Evolutionary conservation across 2,329 filamentous ascomycete genomes (phyloP).

Genomic region (Cladosporium oxysporum): DNA sequence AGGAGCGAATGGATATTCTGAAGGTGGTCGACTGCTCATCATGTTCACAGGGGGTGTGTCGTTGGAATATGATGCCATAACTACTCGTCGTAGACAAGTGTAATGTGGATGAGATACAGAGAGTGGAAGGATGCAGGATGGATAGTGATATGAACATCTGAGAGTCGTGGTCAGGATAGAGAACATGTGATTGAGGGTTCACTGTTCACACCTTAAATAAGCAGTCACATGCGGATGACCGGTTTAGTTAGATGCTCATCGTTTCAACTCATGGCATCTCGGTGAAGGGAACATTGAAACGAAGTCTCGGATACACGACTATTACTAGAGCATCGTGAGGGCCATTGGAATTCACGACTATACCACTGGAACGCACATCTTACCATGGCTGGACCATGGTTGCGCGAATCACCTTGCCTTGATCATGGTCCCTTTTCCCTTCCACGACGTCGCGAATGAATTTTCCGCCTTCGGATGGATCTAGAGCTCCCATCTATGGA

Average conservation of each 20-base stretch:
- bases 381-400: constrained; percentile 44
- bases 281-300: neutral
- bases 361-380: neutral
- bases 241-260: neutral
- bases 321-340: neutral
- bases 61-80: neutral
- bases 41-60: neutral
- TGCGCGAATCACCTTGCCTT: constrained; percentile 40
- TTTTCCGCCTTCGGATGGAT: constrained; percentile 40
- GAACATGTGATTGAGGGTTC: neutral
- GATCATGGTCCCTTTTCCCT: constrained; percentile 42
- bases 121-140: neutral
- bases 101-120: no score
- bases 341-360: neutral
- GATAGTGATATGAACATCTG: neutral
- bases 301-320: neutral
- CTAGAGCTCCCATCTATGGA: constrained; percentile 42
- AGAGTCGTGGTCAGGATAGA: neutral
- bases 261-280: neutral
- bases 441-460: constrained; percentile 44
- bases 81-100: neutral
- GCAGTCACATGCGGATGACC: neutral
- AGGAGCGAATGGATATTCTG: no score
- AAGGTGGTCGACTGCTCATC: no score
- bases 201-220: neutral